phyloP scores from a whole-genome alignment of 305 asterid genomes.

The Petunia hybrid region DNA sequence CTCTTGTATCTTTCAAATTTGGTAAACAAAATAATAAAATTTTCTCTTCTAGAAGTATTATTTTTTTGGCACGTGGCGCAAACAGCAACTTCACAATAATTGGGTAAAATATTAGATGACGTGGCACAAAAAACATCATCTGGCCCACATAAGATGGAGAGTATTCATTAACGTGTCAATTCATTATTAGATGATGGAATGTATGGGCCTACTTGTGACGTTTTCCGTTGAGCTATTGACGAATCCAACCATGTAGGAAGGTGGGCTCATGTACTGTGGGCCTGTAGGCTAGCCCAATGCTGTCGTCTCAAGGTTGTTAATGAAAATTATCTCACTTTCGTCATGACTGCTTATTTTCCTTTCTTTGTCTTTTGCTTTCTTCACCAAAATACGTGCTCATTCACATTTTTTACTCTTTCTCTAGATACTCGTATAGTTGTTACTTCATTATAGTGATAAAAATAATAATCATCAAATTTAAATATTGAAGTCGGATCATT shows the following conservation, averaged over 20 bases:
- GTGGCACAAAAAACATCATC: neutral
- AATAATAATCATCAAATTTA: no score
- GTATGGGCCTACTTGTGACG: neutral
- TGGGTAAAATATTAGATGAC: neutral
- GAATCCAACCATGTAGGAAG: slow-evolving; percentile 29
- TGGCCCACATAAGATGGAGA: neutral
- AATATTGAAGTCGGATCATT: no score
- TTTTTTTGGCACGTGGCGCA: neutral
- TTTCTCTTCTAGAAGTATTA: neutral
- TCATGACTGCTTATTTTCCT: neutral
- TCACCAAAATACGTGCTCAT: neutral
- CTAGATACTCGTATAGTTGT: neutral
- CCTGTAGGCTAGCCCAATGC: neutral
- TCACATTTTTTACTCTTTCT: neutral
- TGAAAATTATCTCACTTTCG: neutral
- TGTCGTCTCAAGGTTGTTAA: neutral
- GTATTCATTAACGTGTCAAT: neutral
- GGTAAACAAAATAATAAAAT: no score
- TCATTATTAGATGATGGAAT: neutral
- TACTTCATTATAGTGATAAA: neutral
- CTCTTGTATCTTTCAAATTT: no score
- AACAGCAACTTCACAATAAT: neutral
- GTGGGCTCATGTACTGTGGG: slow-evolving; percentile 24
- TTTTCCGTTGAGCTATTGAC: slow-evolving; percentile 18
- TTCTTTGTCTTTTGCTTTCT: neutral